phyloP scores from a whole-genome alignment of 148 eudicot genomes.

The Oxyria digyna region DNA sequence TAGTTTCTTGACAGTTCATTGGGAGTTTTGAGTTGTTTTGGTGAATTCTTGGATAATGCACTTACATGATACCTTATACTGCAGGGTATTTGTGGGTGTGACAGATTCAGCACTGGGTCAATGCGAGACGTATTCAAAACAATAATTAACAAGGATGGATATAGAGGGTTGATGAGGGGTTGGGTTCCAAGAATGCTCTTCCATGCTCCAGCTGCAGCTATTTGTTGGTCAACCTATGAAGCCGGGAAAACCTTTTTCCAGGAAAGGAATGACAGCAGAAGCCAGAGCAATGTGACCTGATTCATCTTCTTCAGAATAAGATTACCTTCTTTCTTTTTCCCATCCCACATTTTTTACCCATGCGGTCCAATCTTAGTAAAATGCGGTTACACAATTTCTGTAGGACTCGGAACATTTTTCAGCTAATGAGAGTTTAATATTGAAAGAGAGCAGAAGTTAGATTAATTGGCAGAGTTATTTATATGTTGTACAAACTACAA shows the following conservation, averaged over 20 bases:
- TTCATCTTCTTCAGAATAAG: not conserved
- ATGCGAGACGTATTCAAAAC: conserved; percentile 21
- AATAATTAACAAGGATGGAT: conserved; percentile 33
- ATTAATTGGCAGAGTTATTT: not conserved
- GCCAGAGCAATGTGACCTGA: not conserved
- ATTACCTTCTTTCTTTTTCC: not conserved
- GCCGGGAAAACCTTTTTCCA: conserved; percentile 36
- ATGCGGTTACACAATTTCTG: not conserved
- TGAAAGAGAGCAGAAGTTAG: not conserved
- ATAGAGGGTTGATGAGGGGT: conserved; percentile 38
- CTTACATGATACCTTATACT: no score
- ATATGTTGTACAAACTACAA: conserved; percentile 3
- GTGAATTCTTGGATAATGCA: no score
- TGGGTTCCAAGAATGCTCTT: conserved; percentile 44
- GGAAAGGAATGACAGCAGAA: conserved; percentile 12
- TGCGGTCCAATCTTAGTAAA: not conserved
- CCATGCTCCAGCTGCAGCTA: conserved; percentile 52
- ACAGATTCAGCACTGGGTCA: conserved; percentile 35
- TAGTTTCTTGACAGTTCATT: no score
- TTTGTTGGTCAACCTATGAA: conserved; percentile 50
- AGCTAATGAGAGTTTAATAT: not conserved
- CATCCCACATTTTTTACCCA: not conserved
- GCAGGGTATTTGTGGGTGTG: conserved; percentile 49
- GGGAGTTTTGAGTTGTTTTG: no score
- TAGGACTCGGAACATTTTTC: not conserved